Conservation (phyloP, 169 alveolate genomes). For the Cryptosporidium ubiquitum region DNA sequence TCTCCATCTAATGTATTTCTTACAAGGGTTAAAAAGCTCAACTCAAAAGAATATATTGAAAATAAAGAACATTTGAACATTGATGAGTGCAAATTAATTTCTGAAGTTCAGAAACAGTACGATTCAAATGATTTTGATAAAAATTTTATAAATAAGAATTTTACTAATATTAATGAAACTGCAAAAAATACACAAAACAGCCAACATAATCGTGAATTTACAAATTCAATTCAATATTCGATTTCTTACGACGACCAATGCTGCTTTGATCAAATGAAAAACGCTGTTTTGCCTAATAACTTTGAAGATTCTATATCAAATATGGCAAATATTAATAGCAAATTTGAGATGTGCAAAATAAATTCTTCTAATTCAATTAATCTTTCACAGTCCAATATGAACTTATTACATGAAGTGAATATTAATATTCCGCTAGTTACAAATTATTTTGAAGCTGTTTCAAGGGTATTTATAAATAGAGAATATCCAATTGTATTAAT, state of each 20-base stretch:
- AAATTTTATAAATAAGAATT: too few relatives aligned
- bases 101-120: not conserved
- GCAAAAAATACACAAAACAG: not conserved
- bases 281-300: not conserved
- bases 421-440: constrained; percentile 9
- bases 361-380: not conserved
- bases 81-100: not conserved
- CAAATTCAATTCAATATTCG: not conserved
- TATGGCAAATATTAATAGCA: not conserved
- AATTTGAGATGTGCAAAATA: not conserved
- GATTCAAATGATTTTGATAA: not conserved
- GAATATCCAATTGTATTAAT: constrained; percentile 28
- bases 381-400: not conserved
- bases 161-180: not conserved
- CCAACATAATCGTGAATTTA: constrained; percentile 2
- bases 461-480: constrained; percentile 11
- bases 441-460: constrained; percentile 15
- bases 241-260: not conserved
- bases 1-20: constrained; percentile 16
- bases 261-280: not conserved
- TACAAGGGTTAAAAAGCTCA: not conserved
- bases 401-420: not conserved
- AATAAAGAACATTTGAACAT: not conserved
- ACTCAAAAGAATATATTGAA: not conserved
- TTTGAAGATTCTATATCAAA: not conserved